Evolutionary conservation across 148 eudicot genomes (phyloP).

Genomic region (Rheum nobile): DNA sequence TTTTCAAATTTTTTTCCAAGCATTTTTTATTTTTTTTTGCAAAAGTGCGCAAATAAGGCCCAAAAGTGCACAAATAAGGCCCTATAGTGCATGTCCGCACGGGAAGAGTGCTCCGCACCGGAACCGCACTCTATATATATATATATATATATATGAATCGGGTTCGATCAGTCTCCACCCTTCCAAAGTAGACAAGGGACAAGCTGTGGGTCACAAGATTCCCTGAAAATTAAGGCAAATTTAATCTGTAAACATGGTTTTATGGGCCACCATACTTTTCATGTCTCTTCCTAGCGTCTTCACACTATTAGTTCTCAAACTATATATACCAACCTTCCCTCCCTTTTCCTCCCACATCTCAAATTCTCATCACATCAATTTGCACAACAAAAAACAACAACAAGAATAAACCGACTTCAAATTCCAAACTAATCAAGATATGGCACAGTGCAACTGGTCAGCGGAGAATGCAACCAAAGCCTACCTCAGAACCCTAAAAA

Average conservation of each 20-base stretch:
- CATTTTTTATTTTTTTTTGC: too few species aligned
- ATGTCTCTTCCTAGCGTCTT: not conserved
- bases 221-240: not conserved
- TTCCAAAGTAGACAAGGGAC: not conserved
- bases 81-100: too few species aligned
- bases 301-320: not conserved
- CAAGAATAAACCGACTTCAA: not conserved
- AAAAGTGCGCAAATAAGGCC: too few species aligned
- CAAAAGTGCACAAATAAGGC: too few species aligned
- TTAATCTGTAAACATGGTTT: not conserved
- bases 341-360: not conserved
- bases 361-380: not conserved
- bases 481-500: constrained; percentile 41
- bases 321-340: not conserved
- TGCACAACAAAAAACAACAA: not conserved
- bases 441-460: constrained; percentile 32
- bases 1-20: too few species aligned
- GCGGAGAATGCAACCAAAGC: constrained; percentile 74
- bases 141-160: not conserved
- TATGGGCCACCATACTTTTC: not conserved
- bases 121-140: too few species aligned
- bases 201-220: not conserved
- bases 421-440: not conserved
- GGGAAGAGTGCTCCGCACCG: too few species aligned
- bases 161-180: not conserved